Conservation (phyloP, 73 alveolate genomes). For the Uronychia binucleata region DNA sequence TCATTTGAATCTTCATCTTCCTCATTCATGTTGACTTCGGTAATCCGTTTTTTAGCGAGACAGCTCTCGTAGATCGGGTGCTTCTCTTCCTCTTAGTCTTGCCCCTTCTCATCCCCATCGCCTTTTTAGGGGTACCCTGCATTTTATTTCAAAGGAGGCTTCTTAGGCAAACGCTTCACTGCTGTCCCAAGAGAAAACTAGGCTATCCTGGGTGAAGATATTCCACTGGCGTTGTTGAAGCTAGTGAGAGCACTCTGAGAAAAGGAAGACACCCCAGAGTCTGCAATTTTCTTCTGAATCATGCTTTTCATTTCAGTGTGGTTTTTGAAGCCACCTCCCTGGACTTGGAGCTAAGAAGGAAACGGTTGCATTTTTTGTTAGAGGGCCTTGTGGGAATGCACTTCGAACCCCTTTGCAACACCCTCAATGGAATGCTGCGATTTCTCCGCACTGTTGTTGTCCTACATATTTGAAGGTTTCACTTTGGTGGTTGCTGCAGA, state of each 20-base stretch:
- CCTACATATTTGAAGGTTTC: background rate
- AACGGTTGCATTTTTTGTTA: too few relatives aligned
- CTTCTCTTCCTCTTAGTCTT: background rate
- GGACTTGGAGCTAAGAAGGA: background rate
- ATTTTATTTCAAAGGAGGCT: background rate
- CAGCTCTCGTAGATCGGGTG: background rate
- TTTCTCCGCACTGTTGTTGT: too few relatives aligned
- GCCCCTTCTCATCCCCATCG: background rate
- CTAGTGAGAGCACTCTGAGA: background rate
- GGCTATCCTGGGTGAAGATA: background rate
- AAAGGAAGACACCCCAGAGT: background rate
- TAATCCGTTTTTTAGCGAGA: background rate
- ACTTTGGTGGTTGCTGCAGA: background rate
- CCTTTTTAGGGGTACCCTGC: background rate
- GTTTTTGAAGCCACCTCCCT: background rate
- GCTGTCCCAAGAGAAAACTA: background rate
- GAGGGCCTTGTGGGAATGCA: too few relatives aligned
- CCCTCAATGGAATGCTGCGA: too few relatives aligned
- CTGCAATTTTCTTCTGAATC: background rate
- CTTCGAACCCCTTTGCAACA: too few relatives aligned
- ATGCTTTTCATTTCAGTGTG: background rate
- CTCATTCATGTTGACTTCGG: background rate
- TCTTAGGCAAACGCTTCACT: background rate
- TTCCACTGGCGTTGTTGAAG: background rate
- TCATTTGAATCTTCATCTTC: background rate